phyloP scores from a whole-genome alignment of 129 eudicot genomes.

The Artemisia argyi region DNA sequence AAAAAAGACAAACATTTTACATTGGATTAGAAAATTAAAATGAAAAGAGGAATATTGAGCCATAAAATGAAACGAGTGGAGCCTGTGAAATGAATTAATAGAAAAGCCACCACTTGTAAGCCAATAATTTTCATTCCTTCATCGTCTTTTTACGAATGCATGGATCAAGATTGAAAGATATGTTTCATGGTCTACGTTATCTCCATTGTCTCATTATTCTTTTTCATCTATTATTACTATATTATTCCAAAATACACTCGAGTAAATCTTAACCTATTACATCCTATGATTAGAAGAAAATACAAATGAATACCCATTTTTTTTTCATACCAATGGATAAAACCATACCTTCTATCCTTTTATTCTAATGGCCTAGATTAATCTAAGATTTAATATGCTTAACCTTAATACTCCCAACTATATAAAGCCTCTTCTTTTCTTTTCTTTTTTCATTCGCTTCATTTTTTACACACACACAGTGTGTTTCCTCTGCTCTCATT shows the following conservation, averaged over 20 bases:
- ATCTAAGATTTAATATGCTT: too few species aligned
- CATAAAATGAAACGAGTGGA: conserved; percentile 27
- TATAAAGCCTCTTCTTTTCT: too few species aligned
- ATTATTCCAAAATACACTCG: neutral
- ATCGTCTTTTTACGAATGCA: conserved; percentile 20
- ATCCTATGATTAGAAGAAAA: too few species aligned
- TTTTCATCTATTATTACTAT: neutral
- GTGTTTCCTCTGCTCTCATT: too few species aligned
- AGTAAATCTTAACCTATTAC: too few species aligned
- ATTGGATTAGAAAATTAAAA: conserved; percentile 1
- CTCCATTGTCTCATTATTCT: neutral
- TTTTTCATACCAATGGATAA: too few species aligned
- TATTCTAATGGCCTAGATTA: too few species aligned
- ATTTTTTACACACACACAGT: too few species aligned
- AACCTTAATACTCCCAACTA: too few species aligned
- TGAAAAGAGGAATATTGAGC: conserved; percentile 11
- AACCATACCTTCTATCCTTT: too few species aligned
- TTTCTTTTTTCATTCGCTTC: too few species aligned
- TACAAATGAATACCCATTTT: too few species aligned
- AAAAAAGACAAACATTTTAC: neutral
- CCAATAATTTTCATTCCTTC: conserved; percentile 21
- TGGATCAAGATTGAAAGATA: conserved; percentile 25
- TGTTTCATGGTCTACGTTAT: conserved; percentile 24
- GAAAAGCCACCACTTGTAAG: conserved; percentile 16
- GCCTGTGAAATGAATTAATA: conserved; percentile 10